These are phyloP conservation scores for Cordia subcordata DNA, from an alignment of 257 asterid species.

Conservation along the genomic window DNA sequence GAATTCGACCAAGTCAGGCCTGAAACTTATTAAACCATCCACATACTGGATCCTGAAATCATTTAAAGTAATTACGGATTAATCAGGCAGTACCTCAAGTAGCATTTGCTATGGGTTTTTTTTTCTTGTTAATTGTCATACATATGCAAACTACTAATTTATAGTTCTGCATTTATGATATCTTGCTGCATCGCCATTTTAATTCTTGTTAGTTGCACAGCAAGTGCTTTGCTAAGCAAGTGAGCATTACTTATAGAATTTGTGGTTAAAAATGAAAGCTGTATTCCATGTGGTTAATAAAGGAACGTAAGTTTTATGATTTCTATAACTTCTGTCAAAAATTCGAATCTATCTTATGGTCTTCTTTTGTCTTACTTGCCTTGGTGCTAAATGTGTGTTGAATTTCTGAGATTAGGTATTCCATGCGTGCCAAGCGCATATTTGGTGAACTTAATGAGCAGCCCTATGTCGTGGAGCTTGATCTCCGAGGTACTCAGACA, in stretches of 20 bases:
- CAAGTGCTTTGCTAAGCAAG: background rate
- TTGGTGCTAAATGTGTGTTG: conserved; percentile 10
- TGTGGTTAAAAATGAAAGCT: background rate
- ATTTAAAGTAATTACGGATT: background rate
- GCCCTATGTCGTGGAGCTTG: conserved; percentile 93
- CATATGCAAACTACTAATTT: too few relatives aligned
- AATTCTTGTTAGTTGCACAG: background rate
- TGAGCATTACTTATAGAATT: too few relatives aligned
- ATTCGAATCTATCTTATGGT: background rate
- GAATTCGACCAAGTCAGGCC: too few relatives aligned
- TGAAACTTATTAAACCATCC: background rate
- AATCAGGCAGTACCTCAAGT: too few relatives aligned
- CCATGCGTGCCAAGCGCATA: conserved; percentile 58
- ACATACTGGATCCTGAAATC: background rate
- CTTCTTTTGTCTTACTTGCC: background rate
- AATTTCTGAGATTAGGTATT: conserved; percentile 49
- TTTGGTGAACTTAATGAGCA: conserved; percentile 68
- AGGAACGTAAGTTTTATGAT: too few relatives aligned
- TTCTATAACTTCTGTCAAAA: too few relatives aligned
- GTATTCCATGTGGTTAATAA: too few relatives aligned
- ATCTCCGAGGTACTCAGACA: conserved; percentile 65
- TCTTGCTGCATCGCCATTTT: background rate
- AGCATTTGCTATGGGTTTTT: too few relatives aligned
- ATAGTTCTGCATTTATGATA: too few relatives aligned
- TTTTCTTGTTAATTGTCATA: too few relatives aligned